Percentiles rank a stretch among this genome's conserved stretches.
phyloP scores from a whole-genome alignment of 2,329 filamentous ascomycete species.

The Proliferodiscus dingleyae region DNA sequence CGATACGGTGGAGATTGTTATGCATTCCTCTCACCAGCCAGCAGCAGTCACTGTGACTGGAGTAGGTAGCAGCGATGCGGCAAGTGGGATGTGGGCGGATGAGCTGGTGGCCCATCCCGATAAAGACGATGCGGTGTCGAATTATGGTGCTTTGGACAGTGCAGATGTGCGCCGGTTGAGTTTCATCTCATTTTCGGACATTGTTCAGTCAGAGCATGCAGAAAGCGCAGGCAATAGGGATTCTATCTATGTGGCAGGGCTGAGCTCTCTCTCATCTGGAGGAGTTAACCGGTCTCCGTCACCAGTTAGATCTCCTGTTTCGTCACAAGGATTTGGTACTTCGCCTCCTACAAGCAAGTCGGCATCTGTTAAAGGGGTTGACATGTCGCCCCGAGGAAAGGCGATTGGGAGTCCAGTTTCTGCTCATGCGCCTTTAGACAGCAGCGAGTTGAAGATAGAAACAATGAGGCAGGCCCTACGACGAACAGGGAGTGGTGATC shows the following conservation, averaged over 20 bases:
- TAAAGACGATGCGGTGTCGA: conserved; percentile 61
- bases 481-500: conserved; percentile 78
- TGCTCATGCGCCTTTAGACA: conserved; percentile 47
- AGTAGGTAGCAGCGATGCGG: conserved; percentile 34
- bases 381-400: conserved; percentile 56
- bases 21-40: conserved; percentile 76
- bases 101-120: conserved; percentile 48
- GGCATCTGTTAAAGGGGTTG: conserved; percentile 68
- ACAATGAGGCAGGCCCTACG: conserved; percentile 88
- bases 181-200: conserved; percentile 96
- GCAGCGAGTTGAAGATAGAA: conserved; percentile 78
- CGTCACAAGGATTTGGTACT: conserved; percentile 61
- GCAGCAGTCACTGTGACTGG: conserved; percentile 64
- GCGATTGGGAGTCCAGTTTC: conserved; percentile 60
- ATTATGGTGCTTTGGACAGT: conserved; percentile 72
- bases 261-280: conserved; percentile 53
- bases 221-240: conserved; percentile 60
- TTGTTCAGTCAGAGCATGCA: conserved; percentile 80
- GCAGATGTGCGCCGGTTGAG: conserved; percentile 77
- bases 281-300: conserved; percentile 67
- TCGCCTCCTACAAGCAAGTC: conserved; percentile 75
- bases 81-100: conserved; percentile 32
- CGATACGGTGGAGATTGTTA: conserved; percentile 89
- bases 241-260: conserved; percentile 62
- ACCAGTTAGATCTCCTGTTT: conserved; percentile 73